Conservation (phyloP, 495 filamentous ascomycete species). For the Apodospora peruviana region DNA sequence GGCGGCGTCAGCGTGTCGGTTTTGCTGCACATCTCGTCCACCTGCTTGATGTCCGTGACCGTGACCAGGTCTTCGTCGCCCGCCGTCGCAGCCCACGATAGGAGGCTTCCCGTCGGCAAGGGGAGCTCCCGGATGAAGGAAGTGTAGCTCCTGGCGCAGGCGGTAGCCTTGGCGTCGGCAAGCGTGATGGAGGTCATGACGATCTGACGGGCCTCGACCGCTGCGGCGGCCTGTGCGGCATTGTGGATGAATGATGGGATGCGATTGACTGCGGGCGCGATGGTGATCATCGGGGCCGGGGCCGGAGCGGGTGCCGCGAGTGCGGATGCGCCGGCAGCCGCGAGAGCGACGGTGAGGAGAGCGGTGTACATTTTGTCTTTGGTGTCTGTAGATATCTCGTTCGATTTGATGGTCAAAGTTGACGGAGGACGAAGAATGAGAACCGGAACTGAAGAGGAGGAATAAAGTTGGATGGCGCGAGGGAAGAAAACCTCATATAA, state of each 20-base stretch:
- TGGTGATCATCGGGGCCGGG: background rate
- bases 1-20: background rate
- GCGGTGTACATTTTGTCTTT: too few species aligned
- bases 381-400: too few species aligned
- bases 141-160: background rate
- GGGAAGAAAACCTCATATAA: too few species aligned
- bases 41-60: background rate
- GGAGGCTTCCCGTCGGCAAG: background rate
- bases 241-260: too few species aligned
- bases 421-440: too few species aligned
- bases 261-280: background rate
- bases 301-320: background rate
- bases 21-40: background rate
- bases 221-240: background rate
- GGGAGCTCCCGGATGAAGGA: background rate
- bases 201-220: background rate
- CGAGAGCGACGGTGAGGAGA: background rate
- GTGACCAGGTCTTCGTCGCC: background rate
- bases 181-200: background rate
- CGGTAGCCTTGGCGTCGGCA: background rate
- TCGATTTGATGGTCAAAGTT: too few species aligned
- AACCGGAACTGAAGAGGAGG: too few species aligned
- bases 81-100: background rate
- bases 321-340: background rate
- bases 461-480: too few species aligned